These are phyloP conservation scores for Xylaria flabelliformis DNA, from an alignment of 495 filamentous ascomycete genomes.

Conservation along the genomic window DNA sequence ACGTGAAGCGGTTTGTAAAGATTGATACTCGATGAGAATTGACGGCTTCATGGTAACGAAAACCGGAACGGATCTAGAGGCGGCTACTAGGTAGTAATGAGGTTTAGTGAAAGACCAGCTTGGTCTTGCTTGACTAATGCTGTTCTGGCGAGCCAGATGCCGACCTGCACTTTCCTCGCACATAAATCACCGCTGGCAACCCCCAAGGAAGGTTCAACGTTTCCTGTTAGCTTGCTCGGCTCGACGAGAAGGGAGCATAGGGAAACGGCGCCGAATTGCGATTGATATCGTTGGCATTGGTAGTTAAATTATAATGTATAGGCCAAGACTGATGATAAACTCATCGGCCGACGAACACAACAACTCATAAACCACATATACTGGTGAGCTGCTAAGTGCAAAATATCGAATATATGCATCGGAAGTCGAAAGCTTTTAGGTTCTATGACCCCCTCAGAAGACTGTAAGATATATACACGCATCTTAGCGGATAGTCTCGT, in stretches of 20 bases:
- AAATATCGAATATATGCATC: neutral
- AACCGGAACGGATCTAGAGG: neutral
- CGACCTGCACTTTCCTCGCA: neutral
- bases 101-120: neutral
- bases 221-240: neutral
- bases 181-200: neutral
- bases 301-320: neutral
- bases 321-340: neutral
- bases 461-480: neutral
- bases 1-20: neutral
- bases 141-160: neutral
- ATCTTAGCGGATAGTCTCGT: neutral
- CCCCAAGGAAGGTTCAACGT: neutral
- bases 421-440: neutral
- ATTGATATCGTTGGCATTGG: neutral
- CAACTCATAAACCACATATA: neutral
- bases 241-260: neutral
- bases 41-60: neutral
- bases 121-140: neutral
- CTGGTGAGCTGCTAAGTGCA: neutral
- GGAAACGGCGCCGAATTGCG: no score
- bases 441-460: neutral
- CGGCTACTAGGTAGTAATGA: conserved; percentile 1
- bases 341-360: neutral
- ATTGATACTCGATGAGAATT: conserved; percentile 12